phyloP scores from a whole-genome alignment of 2,329 filamentous ascomycete genomes.

The Diplodia scrobiculata region DNA sequence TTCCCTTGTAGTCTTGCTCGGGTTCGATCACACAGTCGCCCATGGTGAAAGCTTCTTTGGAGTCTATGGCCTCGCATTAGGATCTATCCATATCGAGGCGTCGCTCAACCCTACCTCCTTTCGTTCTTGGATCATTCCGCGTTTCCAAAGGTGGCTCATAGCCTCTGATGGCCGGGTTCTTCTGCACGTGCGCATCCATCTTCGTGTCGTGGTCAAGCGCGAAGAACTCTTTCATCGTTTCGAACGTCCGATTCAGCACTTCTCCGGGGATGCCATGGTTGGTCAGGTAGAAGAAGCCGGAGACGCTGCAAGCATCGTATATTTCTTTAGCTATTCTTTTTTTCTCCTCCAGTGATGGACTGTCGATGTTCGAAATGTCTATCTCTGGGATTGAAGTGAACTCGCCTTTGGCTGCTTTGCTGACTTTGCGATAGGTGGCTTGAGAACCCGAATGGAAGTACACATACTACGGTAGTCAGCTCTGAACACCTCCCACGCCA shows the following conservation, averaged over 20 bases:
- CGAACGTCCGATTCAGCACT: constrained; percentile 11
- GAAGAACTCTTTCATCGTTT: constrained; percentile 13
- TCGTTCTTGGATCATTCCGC: constrained; percentile 14
- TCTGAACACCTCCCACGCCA: too few species aligned
- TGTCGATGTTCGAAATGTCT: constrained; percentile 23
- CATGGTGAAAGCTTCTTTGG: constrained; percentile 44
- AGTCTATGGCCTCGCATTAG: constrained; percentile 32
- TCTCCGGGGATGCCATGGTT: constrained; percentile 20
- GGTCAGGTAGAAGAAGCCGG: constrained; percentile 18
- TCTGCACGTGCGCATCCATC: constrained; percentile 20
- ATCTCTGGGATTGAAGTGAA: constrained; percentile 18
- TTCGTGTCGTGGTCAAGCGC: constrained; percentile 9
- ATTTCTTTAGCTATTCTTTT: constrained; percentile 7
- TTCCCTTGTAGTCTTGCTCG: constrained; percentile 40
- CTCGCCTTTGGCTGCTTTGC: constrained; percentile 17
- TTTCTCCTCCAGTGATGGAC: constrained; percentile 1
- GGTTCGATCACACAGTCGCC: constrained; percentile 45
- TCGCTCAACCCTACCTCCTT: constrained; percentile 1
- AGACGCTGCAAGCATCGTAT: constrained; percentile 15
- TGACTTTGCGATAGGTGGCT: constrained; percentile 21
- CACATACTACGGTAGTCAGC: constrained; percentile 12
- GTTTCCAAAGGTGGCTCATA: constrained; percentile 17
- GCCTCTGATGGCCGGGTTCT: constrained; percentile 10
- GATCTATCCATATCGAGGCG: neutral
- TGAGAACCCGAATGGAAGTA: constrained; percentile 24